phyloP scores from a whole-genome alignment of 176 grass and related monocot genomes.

The Oryza glumipatula region DNA sequence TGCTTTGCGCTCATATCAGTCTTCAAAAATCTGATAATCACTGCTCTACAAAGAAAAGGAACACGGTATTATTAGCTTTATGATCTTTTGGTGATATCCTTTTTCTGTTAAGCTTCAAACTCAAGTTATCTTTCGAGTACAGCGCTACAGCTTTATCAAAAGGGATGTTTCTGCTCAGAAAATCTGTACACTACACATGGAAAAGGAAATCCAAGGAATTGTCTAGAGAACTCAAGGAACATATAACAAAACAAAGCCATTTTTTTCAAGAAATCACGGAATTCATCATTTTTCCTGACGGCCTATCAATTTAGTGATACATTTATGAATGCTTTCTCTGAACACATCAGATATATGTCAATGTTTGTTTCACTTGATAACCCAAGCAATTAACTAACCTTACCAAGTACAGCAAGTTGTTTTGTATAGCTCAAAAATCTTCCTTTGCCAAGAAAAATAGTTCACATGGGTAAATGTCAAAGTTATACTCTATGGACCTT shows the following conservation, averaged over 20 bases:
- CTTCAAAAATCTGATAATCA: slow-evolving; percentile 1
- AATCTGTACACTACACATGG: not conserved
- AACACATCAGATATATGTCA: slow-evolving; percentile 8
- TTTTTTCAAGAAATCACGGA: not conserved
- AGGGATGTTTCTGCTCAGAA: slow-evolving; percentile 6
- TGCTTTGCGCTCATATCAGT: not conserved
- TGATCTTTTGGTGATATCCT: not conserved
- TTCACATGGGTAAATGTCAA: slow-evolving; percentile 2
- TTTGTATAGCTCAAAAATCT: not conserved
- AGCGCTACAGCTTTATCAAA: not conserved
- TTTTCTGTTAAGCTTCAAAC: not conserved
- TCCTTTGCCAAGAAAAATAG: not conserved
- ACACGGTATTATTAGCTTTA: slow-evolving; percentile 25
- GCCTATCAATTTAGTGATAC: not conserved
- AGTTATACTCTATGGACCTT: not conserved
- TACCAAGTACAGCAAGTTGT: not conserved
- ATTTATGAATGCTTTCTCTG: not conserved
- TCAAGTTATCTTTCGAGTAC: not conserved
- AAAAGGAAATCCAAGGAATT: slow-evolving; percentile 6
- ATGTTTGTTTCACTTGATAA: not conserved
- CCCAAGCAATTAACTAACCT: not conserved
- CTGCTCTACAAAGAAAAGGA: not conserved
- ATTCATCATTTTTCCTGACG: slow-evolving; percentile 17
- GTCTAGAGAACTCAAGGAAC: slow-evolving; percentile 18
- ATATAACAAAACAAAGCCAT: slow-evolving; percentile 1